phyloP scores from a whole-genome alignment of 768 basidiomycete genomes.

The Xerocomellus intermedius region DNA sequence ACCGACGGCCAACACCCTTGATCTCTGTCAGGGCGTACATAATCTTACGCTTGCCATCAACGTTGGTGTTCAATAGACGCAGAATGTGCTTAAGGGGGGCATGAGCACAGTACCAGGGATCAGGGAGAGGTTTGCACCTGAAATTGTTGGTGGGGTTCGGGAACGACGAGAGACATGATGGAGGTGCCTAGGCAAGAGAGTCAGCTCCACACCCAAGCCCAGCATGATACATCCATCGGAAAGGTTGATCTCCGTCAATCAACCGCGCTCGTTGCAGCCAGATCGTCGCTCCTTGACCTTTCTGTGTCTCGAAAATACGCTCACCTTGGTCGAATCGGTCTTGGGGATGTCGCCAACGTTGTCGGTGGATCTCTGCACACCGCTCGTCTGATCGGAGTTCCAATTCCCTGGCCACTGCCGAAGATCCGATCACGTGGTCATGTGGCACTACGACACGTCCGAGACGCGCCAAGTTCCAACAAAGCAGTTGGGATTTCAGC shows the following conservation, averaged over 20 bases:
- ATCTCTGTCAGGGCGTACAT: constrained; percentile 99
- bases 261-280: not conserved
- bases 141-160: constrained; percentile 94
- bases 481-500: constrained; percentile 9
- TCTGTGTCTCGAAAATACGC: constrained; percentile 6
- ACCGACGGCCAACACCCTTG: constrained; percentile 99
- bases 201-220: constrained; percentile 18
- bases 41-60: constrained; percentile 98
- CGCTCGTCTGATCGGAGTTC: constrained; percentile 21
- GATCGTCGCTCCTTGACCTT: not conserved
- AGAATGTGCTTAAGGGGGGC: constrained; percentile 81
- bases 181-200: constrained; percentile 4
- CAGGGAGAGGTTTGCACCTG: constrained; percentile 52
- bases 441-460: constrained; percentile 19
- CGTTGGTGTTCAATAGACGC: constrained; percentile 99
- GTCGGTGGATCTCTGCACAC: constrained; percentile 1
- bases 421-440: constrained; percentile 22
- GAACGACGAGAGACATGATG: constrained; percentile 94
- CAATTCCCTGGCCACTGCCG: constrained; percentile 25
- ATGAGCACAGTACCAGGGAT: constrained; percentile 1
- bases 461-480: constrained; percentile 12
- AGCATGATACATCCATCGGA: constrained; percentile 21
- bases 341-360: constrained; percentile 18
- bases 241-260: not conserved
- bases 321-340: constrained; percentile 27